A percentile compares a stretch with the other conserved stretches of the same genome.
Conservation (phyloP, 805 yeast species). For the Saturnispora halmiae region DNA sequence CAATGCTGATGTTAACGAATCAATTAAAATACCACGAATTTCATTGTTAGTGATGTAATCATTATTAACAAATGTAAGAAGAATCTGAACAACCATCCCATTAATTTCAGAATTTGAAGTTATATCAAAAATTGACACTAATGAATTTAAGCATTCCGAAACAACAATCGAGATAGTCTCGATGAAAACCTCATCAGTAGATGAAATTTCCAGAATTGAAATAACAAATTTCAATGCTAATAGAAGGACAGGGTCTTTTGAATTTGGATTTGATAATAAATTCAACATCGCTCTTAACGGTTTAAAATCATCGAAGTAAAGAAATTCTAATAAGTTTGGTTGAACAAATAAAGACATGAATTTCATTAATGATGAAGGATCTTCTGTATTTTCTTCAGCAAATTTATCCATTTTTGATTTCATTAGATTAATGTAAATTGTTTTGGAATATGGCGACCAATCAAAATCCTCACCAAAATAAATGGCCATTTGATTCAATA, state of each 20-base stretch:
- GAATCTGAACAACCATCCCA: slow-evolving; percentile 41
- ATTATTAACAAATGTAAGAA: slow-evolving; percentile 46
- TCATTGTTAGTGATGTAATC: slow-evolving; percentile 48
- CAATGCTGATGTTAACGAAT: slow-evolving; percentile 50
- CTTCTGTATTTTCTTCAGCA: slow-evolving; percentile 71
- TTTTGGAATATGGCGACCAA: slow-evolving; percentile 48
- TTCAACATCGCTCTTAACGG: slow-evolving; percentile 49
- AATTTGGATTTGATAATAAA: slow-evolving; percentile 42
- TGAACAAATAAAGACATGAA: slow-evolving; percentile 52
- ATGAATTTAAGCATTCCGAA: slow-evolving; percentile 40
- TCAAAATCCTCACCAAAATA: slow-evolving; percentile 39
- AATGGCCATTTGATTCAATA: slow-evolving; percentile 48
- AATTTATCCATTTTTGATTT: slow-evolving; percentile 59
- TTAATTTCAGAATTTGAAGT: slow-evolving; percentile 38
- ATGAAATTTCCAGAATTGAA: slow-evolving; percentile 34
- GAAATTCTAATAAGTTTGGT: slow-evolving; percentile 38
- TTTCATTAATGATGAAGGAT: slow-evolving; percentile 68
- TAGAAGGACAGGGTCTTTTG: slow-evolving; percentile 58
- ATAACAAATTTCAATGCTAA: slow-evolving; percentile 47
- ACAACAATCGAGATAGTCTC: slow-evolving; percentile 49
- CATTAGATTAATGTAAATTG: slow-evolving; percentile 47
- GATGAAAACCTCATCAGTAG: slow-evolving; percentile 34
- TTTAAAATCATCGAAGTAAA: slow-evolving; percentile 46
- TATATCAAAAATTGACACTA: slow-evolving; percentile 42
- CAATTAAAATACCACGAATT: slow-evolving; percentile 44